Evolutionary conservation across 1,284 basidiomycete species (phyloP).

Genomic region (Rhizoctonia solani): DNA sequence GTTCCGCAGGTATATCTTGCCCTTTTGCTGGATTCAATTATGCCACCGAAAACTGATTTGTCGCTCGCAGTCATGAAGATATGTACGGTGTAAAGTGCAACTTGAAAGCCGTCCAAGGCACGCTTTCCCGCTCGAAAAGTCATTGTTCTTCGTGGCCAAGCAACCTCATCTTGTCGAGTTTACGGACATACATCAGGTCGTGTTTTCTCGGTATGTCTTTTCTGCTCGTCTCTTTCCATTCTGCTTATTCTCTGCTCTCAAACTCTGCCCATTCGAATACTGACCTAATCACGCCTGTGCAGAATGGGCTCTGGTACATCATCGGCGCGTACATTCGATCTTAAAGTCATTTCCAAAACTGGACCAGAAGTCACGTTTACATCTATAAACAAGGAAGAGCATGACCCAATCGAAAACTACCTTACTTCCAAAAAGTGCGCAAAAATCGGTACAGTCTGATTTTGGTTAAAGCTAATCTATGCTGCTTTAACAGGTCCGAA

Average conservation of each 20-base stretch:
- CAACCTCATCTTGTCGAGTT: slow-evolving; percentile 92
- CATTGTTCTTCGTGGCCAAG: slow-evolving; percentile 97
- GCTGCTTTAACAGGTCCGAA: slow-evolving; percentile 58
- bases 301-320: slow-evolving; percentile 83
- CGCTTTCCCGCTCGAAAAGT: slow-evolving; percentile 99
- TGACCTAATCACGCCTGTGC: not conserved
- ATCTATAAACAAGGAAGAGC: slow-evolving; percentile 94
- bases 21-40: not conserved
- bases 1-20: slow-evolving; percentile 71
- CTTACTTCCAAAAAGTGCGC: slow-evolving; percentile 89
- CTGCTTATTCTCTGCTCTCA: not conserved
- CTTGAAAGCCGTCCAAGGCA: slow-evolving; percentile 95
- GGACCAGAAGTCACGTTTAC: slow-evolving; percentile 88
- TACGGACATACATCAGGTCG: slow-evolving; percentile 86
- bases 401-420: slow-evolving; percentile 83
- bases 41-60: not conserved
- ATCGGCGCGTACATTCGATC: slow-evolving; percentile 92
- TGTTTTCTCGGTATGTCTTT: slow-evolving; percentile 76
- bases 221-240: not conserved
- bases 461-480: too few species aligned
- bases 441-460: too few species aligned
- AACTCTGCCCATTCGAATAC: slow-evolving; percentile 14
- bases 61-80: slow-evolving; percentile 61
- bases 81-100: slow-evolving; percentile 93
- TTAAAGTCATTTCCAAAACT: slow-evolving; percentile 82